Base-by-base conservation (phyloP, 495 filamentous ascomycete genomes). In the Penicillium malachiteum region DNA sequence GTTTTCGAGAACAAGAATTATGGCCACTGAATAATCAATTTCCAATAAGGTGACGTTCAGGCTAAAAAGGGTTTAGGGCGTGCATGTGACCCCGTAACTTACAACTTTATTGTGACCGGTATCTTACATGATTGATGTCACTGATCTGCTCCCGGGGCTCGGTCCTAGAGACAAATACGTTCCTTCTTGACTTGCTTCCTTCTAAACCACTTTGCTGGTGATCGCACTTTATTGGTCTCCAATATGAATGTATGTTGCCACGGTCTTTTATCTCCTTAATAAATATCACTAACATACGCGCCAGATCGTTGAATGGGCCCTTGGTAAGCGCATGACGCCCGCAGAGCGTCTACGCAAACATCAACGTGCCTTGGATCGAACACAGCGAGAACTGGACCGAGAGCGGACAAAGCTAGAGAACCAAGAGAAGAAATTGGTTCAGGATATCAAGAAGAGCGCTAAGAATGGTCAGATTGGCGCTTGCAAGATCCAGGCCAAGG, bases 311-410 rank as follows among this genome's bases (percentile, higher is more conserved):
- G 93, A 97, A 84, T 97, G 93, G 93, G 94, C 94, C 32, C 97
- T 97, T 71, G 93, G 93, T 58, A 96, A 95, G 81, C 92, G 93
- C 71, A 95, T 97, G 84, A 97, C 93, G 70, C 93, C 94, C 7
- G 90, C 90, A 12, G 92, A 97, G 80, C 89, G 94, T 64, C 81
- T 97, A 68, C 88, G 94, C 72, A 97, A 97, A 71, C 96, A 97
- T 71, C 93, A 97, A 73, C 82, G 95, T 59, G 90, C 95, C 50
- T 86, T 97, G 49, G 93, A 98, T 74, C 95, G 96, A 72, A 96
- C 94, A 8, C 93, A 97, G 64, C 87, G 94, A 50, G 94, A 98
- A 75, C 81, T 97, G 16, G 95, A 98, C 62, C 85, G 95, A 43
- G 92, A 96, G 69, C 84, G 93, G 40, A 82, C 89, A 41, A 98